Conservation (phyloP, 495 filamentous ascomycete species). For the Aspergillus affinis region DNA sequence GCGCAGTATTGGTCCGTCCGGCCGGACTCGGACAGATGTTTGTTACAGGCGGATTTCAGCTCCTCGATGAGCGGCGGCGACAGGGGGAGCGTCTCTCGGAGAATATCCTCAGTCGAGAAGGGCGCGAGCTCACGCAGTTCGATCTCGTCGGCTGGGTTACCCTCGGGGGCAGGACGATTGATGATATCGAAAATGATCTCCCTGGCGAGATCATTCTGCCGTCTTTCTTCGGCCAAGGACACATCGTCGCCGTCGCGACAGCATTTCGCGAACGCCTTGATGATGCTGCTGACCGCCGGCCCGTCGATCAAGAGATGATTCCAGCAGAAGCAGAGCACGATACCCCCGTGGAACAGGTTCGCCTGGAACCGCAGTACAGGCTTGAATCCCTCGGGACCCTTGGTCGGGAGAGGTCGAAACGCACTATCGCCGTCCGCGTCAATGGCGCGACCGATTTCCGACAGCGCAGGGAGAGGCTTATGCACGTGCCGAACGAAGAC, state of each 20-base stretch:
- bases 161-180: not conserved
- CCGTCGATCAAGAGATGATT: not conserved
- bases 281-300: not conserved
- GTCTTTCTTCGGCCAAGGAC: not conserved
- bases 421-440: not conserved
- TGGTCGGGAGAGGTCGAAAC: not conserved
- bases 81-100: not conserved
- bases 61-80: not conserved
- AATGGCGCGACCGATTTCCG: not conserved
- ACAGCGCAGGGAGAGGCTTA: not conserved
- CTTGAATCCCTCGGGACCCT: not conserved
- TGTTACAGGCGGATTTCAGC: not conserved
- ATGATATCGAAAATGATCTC: not conserved
- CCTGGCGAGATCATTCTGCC: not conserved
- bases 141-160: not conserved
- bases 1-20: not conserved
- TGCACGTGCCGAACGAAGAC: not conserved
- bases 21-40: not conserved
- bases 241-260: not conserved
- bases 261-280: not conserved
- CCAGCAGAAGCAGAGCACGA: not conserved
- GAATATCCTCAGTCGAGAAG: not conserved
- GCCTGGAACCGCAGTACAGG: not conserved
- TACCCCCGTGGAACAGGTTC: not conserved
- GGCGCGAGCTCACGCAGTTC: not conserved